Evolutionary conservation across 306 rosid genomes (phyloP).

Genomic region (Dryas drummondii): DNA sequence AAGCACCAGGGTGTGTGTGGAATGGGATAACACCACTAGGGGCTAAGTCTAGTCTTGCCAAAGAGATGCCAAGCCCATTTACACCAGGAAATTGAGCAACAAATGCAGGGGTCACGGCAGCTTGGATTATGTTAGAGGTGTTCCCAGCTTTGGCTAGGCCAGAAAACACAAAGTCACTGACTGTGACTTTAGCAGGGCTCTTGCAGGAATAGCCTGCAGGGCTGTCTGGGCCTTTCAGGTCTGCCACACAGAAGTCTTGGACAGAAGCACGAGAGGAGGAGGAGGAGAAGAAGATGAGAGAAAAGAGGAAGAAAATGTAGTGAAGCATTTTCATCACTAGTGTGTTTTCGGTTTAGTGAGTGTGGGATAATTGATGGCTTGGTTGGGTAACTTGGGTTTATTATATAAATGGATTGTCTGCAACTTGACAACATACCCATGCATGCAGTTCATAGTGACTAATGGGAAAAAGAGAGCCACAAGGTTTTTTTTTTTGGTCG

Average conservation of each 20-base stretch:
- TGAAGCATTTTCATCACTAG: constrained; percentile 47
- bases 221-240: constrained; percentile 46
- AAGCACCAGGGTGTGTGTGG: constrained; percentile 79
- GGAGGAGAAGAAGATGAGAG: constrained; percentile 50
- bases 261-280: constrained; percentile 45
- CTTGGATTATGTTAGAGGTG: constrained; percentile 56
- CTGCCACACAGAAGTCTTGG: constrained; percentile 75
- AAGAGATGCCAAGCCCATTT: constrained; percentile 72
- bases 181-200: constrained; percentile 39
- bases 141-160: constrained; percentile 51
- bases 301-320: constrained; percentile 39
- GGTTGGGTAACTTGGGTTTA: background rate
- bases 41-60: constrained; percentile 60
- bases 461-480: constrained; percentile 32
- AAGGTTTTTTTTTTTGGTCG: background rate
- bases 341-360: background rate
- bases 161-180: constrained; percentile 49
- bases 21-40: constrained; percentile 76
- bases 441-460: constrained; percentile 18
- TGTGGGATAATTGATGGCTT: background rate
- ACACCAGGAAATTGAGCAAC: constrained; percentile 67
- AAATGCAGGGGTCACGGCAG: constrained; percentile 80
- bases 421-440: constrained; percentile 37
- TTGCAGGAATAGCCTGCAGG: constrained; percentile 75
- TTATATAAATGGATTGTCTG: constrained; percentile 3